Base-by-base conservation (phyloP, 2,329 filamentous ascomycete genomes). In the Fusarium pseudoanthophilum region DNA sequence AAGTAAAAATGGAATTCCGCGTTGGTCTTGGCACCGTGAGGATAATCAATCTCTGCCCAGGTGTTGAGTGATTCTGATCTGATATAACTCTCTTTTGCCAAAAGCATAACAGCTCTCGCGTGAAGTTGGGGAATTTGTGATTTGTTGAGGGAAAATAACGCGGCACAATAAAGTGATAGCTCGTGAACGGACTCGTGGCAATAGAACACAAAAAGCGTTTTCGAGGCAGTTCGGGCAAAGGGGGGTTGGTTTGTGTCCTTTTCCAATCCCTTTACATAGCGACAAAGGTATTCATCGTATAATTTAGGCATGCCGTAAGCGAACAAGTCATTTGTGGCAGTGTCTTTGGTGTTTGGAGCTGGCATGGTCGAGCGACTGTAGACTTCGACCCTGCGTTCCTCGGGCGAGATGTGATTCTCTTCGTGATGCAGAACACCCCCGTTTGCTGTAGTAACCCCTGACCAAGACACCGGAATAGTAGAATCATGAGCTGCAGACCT, bases 281-380 rank as follows among this genome's bases (percentile, higher is more conserved):
- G 11, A 11, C 7, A 5, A 24, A 32, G 18, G 14, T 16, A 2
- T 1, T 5, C 11, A 24, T 15, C 10, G 11, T 6, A 14, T 4
- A 24, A 20, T 4, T 9, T 24, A 5, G 53, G 26, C 28, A 56
- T 32, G 28, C 11, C 18, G 39, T 8, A 46, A 14, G 40, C 5
- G 13, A 32, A 21, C 4, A 57, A 36, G 21, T 9, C 53, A 8
- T 46, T 15, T 21, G 39, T 24, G 39, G 30, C 20, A 4, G 2
- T 21, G 13, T 26, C 28, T 16, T 21, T 20, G 13, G 18, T 20
- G 7, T 16, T 34, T 16, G n/a, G 20, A 24, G 2, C 15, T 7
- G 10, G n/a, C 21, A 24, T 28, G 39, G 18, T 11, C 11, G 7
- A 36, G 20, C 28, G 21, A 34, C 20, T 15, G 20, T 46, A 48